Evolutionary conservation across 2,329 filamentous ascomycete species (phyloP), one percentile per base, ranked within the genome.

Genomic region (Trichoderma endophyticum): DNA sequence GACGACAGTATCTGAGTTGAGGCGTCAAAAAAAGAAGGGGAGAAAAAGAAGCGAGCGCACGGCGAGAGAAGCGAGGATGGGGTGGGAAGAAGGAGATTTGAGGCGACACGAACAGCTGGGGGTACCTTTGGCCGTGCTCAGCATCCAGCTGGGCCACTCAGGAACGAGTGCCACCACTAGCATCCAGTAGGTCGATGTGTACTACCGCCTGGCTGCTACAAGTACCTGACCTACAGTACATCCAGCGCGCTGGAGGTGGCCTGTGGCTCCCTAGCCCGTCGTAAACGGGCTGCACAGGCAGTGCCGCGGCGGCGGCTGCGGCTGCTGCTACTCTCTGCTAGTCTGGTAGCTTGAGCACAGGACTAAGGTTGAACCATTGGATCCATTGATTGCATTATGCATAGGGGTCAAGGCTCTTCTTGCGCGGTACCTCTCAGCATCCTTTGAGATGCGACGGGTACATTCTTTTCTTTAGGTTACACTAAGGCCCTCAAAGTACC

Each of bases 101-200:
- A 70, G 66, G 66, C 66, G 66, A 70, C 66, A 62, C 28, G 66
- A 70, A 70, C 66, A 70, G 66, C 66, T 70, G 66, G 66, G 66
- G 57, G 32, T 34, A 57, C 36, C 34, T 48, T 26, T 60, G 54
- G 36, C 48, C 21, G 64, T 34, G 64, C 43, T 56, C 21, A 28
- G 63, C 62, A 21, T 14, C 34, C n/a, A 12, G 26, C 36, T 18
- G 54, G 34, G 59, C 65, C 32, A 59, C 65, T 60, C 34, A 68
- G 56, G 54, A 60, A 60, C 65, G 36, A 68, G 65, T 39, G 54
- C 65, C 34, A 18, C 63, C 39, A 30, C 64, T 67, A 39, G 51
- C 48, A 54, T 54, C 48, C 48, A 51, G n/a, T 21, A 54, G 43
- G 43, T 51, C 18, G 9, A 51, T 51, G 36, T 39, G 15, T 39